Evolutionary conservation across 2,329 filamentous ascomycete species (phyloP), one percentile per base, ranked within the genome.

Genomic region (Cytospora piceicola): DNA sequence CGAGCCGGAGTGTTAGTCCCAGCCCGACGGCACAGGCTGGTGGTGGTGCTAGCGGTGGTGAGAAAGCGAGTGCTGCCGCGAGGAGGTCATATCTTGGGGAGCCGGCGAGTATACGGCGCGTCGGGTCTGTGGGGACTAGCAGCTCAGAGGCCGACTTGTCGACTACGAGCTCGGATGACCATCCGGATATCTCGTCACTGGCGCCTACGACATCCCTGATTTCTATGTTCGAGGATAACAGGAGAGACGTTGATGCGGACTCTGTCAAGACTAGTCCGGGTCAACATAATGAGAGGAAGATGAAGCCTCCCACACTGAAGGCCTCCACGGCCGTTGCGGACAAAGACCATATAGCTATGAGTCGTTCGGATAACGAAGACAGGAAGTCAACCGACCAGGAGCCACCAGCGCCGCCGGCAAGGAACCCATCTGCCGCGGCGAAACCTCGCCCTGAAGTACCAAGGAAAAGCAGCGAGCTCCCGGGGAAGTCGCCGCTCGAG

Each of bases 201-300:
- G 79, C 84, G 29, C 82, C 89, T 0, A 89, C 89, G 0, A 86
- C 81, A 3, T 85, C 87, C 5, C 79, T 92, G 24, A 88, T 92
- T 62, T 85, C 85, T 49, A 82, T 91, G 78, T 92, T 92, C 70
- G 90, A 93, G 76, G 79, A 82, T 68, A 81, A 68, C 68, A 81
- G 69, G 64, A 68, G 67, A 24, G 58, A 70, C 7, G 65, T 49
- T 17, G 59, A 68, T 20, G 70, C 69, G n/a, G 75, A 78, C 54
- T 75, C 76, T 4, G 71, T 75, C 7, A 80, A 79, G 72, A 78
- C 24, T 14, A 63, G 51, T 30, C 64, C 54, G 9, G 36, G n/a
- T 27, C 42, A 39, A 14, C 22, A 52, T 11, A 30, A 64, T 20
- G 39, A 55, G 22, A 30, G 32, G 15, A 63, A 55, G 36, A 3